A percentile compares a stretch with the other conserved stretches of the same genome.
phyloP scores from a whole-genome alignment of 202 grass and related monocot species.

The Eragrostis tef region DNA sequence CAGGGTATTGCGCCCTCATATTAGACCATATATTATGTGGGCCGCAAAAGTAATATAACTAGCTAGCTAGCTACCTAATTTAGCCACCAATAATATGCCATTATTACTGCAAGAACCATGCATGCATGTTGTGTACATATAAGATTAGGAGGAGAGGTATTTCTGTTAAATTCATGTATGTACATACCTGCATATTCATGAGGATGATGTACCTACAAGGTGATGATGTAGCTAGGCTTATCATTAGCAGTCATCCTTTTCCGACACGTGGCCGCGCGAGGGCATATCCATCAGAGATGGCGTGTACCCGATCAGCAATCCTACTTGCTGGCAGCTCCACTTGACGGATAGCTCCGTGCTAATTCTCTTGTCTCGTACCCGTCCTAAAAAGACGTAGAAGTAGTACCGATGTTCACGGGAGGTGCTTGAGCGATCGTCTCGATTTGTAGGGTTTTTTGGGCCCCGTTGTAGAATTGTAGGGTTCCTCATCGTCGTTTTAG shows the following conservation, averaged over 20 bases:
- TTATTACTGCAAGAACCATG: slow-evolving; percentile 22
- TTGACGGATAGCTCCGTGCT: not conserved
- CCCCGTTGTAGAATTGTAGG: not conserved
- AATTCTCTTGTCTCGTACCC: slow-evolving; percentile 26
- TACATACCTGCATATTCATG: slow-evolving; percentile 32
- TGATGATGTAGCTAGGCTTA: slow-evolving; percentile 18
- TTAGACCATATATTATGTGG: not conserved
- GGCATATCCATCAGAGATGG: not conserved
- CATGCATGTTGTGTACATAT: not conserved
- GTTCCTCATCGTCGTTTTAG: not conserved
- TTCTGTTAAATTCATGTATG: not conserved
- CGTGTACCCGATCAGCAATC: not conserved
- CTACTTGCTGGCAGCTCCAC: slow-evolving; percentile 31
- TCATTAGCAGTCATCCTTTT: slow-evolving; percentile 34
- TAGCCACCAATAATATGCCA: not conserved
- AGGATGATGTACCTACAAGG: not conserved
- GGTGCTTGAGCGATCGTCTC: not conserved
- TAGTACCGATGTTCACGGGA: slow-evolving; percentile 5
- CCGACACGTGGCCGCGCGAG: slow-evolving; percentile 5
- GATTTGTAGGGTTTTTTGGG: slow-evolving; percentile 21
- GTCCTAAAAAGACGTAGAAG: not conserved
- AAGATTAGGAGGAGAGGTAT: not conserved
- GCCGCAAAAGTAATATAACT: not conserved
- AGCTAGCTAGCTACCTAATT: not conserved
- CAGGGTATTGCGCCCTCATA: not conserved